Base-by-base conservation (phyloP, 179 eudicot species). In the Drosera spatulata region DNA sequence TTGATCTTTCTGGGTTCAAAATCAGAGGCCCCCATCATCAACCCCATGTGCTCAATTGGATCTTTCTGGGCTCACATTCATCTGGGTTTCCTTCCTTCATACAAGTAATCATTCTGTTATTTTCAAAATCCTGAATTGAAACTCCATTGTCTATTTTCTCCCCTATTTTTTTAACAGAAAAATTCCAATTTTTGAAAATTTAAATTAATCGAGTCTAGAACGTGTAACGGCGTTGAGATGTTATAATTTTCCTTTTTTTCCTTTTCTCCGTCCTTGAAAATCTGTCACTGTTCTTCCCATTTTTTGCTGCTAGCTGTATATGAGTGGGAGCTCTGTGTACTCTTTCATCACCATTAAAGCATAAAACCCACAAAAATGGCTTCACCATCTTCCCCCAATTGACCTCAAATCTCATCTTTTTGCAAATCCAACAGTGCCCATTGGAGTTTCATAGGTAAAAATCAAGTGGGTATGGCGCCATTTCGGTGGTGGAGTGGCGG, bases 171-270 rank as follows among this genome's bases (percentile, higher is more conserved):
- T 14, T 4, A 14, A 10, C 13, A 4, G 53, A 50, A 50, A 10
- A 10, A 50, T 50, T 50, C 13, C 13, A 7, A 50, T 6, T 50
- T 50, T 50, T 50, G 10, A 6, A 50, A 10, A 7, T 50, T 50
- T 10, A 22, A 22, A 22, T 22, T 22, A 22, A 22, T 14, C 8
- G 1, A 50, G 10, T 45, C 13, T 12, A 22, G 63, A 73, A 73
- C 69, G 68, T 65, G 73, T 71, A 69, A 75, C 85, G 85, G 85
- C 75, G 88, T 83, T 80, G 85, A 78, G 85, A 79, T 83, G 79
- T 82, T 77, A 71, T 70, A 69, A 63, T 51, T 41, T 39, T 45
- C 45, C 52, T 12, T 52, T 11, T 47, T 12, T 56, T 22, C 33
- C 33, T 22, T 22, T 22, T 56, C 59, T 42, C 55, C 60, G 9